phyloP scores from a whole-genome alignment of 2,329 filamentous ascomycete species.

The Ophiostoma piceae region DNA sequence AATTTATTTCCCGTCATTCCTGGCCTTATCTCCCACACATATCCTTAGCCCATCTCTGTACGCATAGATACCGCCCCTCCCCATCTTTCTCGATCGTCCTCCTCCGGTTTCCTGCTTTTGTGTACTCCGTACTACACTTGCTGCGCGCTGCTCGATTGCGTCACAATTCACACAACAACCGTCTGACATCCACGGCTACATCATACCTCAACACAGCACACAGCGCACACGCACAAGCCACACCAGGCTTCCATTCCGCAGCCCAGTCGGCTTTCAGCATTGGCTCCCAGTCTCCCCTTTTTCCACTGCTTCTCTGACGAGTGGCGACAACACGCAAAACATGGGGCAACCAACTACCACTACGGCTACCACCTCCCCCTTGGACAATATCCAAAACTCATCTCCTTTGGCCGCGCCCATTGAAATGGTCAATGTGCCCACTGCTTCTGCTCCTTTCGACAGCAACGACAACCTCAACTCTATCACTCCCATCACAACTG shows the following conservation, averaged over 20 bases:
- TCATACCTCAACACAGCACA: not conserved
- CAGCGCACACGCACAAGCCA: not conserved
- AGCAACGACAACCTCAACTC: not conserved
- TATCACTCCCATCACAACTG: slow-evolving; percentile 2
- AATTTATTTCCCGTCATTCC: not conserved
- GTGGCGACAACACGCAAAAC: slow-evolving; percentile 13
- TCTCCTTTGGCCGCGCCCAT: slow-evolving; percentile 18
- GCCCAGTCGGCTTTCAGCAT: not conserved
- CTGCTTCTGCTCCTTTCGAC: not conserved
- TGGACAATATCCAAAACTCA: slow-evolving; percentile 12
- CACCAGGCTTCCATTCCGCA: not conserved
- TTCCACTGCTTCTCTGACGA: slow-evolving; percentile 4
- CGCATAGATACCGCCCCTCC: not conserved
- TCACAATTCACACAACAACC: not conserved
- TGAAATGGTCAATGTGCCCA: slow-evolving; percentile 8
- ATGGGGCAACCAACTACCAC: slow-evolving; percentile 23
- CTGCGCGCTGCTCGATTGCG: not conserved
- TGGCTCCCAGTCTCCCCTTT: not conserved
- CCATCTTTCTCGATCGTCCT: not conserved
- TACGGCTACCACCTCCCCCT: slow-evolving; percentile 15
- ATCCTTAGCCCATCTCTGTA: not conserved
- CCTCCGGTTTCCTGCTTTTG: not conserved
- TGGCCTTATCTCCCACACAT: not conserved
- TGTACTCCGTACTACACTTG: not conserved
- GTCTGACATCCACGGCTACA: not conserved